Evolutionary conservation across 345 rosid genomes (phyloP).

Genomic region (Lumnitzera racemosa): DNA sequence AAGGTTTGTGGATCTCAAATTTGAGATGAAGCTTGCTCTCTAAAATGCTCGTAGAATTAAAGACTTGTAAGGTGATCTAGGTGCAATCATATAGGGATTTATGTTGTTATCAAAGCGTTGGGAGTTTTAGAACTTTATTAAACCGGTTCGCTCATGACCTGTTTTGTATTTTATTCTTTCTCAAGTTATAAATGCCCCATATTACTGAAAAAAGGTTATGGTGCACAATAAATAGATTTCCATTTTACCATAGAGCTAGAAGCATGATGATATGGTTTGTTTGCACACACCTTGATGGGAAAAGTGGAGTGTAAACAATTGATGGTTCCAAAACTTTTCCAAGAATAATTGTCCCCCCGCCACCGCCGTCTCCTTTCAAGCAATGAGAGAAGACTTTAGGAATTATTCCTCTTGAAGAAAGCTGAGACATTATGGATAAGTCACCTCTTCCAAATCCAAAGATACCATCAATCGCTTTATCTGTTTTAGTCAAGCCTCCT

Average conservation of each 20-base stretch:
- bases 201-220: too few relatives aligned
- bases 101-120: too few relatives aligned
- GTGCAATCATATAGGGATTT: too few relatives aligned
- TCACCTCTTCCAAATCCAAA: constrained; percentile 82
- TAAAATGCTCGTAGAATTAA: too few relatives aligned
- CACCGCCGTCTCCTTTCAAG: constrained; percentile 69
- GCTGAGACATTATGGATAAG: constrained; percentile 72
- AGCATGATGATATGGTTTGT: neutral
- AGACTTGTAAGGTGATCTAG: too few relatives aligned
- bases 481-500: constrained; percentile 73
- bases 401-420: constrained; percentile 65
- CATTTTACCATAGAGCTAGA: neutral
- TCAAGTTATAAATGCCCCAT: too few relatives aligned
- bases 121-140: too few relatives aligned
- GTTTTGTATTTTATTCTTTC: too few relatives aligned
- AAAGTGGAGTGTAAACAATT: constrained; percentile 80
- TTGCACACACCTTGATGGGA: constrained; percentile 61
- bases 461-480: constrained; percentile 93
- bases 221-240: too few relatives aligned
- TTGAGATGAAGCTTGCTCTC: too few relatives aligned
- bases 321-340: constrained; percentile 83
- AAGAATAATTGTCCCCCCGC: constrained; percentile 87
- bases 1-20: too few relatives aligned
- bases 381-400: constrained; percentile 91
- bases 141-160: too few relatives aligned